Percentiles rank a stretch among this genome's conserved stretches.
These are phyloP conservation scores for Malbranchea cinnamomea DNA, from an alignment of 2,329 filamentous ascomycete species.

Conservation along the genomic window DNA sequence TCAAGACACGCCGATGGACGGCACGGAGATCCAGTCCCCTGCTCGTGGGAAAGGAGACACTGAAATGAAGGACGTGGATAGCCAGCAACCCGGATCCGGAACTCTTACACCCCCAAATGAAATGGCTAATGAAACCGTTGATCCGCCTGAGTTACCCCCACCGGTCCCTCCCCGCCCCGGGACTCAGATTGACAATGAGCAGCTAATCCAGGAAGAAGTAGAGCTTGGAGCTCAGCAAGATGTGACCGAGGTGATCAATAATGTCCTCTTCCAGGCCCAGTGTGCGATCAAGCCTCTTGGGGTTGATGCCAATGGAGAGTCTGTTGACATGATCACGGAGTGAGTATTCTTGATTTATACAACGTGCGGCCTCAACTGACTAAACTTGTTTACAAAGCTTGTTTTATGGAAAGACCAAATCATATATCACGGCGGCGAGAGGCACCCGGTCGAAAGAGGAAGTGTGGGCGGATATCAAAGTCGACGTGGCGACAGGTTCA, in stretches of 20 bases:
- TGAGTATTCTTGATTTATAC: slow-evolving; percentile 14
- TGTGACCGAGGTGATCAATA: slow-evolving; percentile 88
- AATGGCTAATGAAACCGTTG: slow-evolving; percentile 12
- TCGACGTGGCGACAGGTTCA: slow-evolving; percentile 42
- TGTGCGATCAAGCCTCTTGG: slow-evolving; percentile 66
- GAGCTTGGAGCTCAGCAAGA: slow-evolving; percentile 69
- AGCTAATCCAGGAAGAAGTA: slow-evolving; percentile 33
- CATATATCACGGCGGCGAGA: slow-evolving; percentile 31
- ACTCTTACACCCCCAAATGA: not conserved
- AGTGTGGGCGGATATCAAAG: slow-evolving; percentile 47
- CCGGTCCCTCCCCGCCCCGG: slow-evolving; percentile 43
- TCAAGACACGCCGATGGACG: slow-evolving; percentile 14
- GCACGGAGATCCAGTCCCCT: slow-evolving; percentile 26
- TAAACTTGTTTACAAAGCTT: slow-evolving; percentile 18
- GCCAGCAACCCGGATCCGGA: slow-evolving; percentile 8
- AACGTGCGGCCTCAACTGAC: not conserved
- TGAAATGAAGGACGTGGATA: slow-evolving; percentile 13
- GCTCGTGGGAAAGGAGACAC: slow-evolving; percentile 13
- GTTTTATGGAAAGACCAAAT: slow-evolving; percentile 35
- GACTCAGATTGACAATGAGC: slow-evolving; percentile 18
- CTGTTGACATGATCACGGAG: slow-evolving; percentile 65
- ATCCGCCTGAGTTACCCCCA: slow-evolving; percentile 35
- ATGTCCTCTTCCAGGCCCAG: slow-evolving; percentile 79
- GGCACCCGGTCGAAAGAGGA: slow-evolving; percentile 37
- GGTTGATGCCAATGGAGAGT: slow-evolving; percentile 54